Evolutionary conservation across 1,139 yeast genomes (phyloP).

Genomic region (Nakaseomyces kungkrabaensis): DNA sequence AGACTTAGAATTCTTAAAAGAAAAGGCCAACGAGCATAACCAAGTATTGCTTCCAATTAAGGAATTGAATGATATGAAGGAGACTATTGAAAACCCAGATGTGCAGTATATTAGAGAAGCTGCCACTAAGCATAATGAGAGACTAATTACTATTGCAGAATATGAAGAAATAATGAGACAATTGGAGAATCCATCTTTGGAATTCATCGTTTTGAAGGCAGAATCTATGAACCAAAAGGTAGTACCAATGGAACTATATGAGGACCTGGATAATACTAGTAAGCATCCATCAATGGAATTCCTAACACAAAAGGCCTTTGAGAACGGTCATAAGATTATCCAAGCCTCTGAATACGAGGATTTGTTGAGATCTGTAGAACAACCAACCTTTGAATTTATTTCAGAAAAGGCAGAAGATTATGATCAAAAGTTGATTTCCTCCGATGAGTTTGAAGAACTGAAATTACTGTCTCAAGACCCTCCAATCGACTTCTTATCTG

Average conservation of each 20-base stretch:
- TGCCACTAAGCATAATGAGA: neutral
- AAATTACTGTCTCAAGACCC: constrained; percentile 3
- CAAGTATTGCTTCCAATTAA: constrained; percentile 26
- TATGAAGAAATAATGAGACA: constrained; percentile 8
- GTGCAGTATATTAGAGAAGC: constrained; percentile 5
- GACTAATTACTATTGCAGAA: constrained; percentile 2
- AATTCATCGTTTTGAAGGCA: constrained; percentile 21
- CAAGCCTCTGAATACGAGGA: constrained; percentile 5
- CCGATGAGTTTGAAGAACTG: constrained; percentile 27
- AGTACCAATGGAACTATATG: constrained; percentile 3
- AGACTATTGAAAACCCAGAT: constrained; percentile 6
- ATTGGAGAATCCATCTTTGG: constrained; percentile 19
- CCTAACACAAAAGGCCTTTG: constrained; percentile 2
- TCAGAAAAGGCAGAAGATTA: constrained; percentile 19
- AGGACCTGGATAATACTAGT: constrained; percentile 1
- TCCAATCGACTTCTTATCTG: constrained; percentile 4
- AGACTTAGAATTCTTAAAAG: constrained; percentile 27
- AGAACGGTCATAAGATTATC: neutral
- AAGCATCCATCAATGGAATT: constrained; percentile 7
- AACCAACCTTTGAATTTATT: constrained; percentile 16
- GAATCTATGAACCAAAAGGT: constrained; percentile 1
- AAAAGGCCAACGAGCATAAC: constrained; percentile 30
- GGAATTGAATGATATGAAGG: constrained; percentile 16
- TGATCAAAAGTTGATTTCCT: constrained; percentile 14
- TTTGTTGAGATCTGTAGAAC: constrained; percentile 5